Evolutionary conservation across 305 asterid genomes (phyloP), one percentile per base, ranked within the genome.

Genomic region (Petunia hybrid): DNA sequence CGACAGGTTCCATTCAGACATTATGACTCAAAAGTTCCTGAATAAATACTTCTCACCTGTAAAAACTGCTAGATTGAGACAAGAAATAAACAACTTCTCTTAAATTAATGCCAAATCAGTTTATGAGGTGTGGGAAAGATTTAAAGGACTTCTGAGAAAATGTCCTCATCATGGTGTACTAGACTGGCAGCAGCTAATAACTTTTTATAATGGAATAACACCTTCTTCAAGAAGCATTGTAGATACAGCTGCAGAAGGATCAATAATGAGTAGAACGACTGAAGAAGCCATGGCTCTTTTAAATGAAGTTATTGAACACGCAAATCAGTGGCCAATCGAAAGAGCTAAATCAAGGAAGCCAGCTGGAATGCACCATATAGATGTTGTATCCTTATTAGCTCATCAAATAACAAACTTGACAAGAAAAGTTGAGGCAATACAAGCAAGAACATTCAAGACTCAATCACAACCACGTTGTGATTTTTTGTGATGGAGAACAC

Each of bases 31-130:
- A 10, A 31, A 7, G 16, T 76, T 76, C 13, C 5, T 76, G 8
- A 55, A 9, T 8, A 5, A 45, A 7, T 70, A n/a, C 22, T 41
- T 70, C 35, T 16, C 59, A 70, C 53, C 4, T 45, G 38, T n/a
- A 39, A 70, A 70, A n/a, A n/a, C n/a, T 35, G 0, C 74, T 5
- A 76, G 60, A 76, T 22, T 53, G 46, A 53, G 80, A 42, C n/a
- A 76, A 4, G 80, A 76, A 6, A 76, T 75, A 3, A 53, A 14
- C 3, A 31, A 13, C 8, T 76, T 76, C 7, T 5, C 36, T 39
- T 67, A 76, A 8, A 4, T 16, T 1, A 55, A 76, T 13, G 35
- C 35, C 4, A 14, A 55, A 53, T 31, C 14, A 2, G 14, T 76
- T 2, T 53, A 75, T 2, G 80, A 55, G 36, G 59, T 66, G 0